These are phyloP conservation scores for Maudiozyma bulderi DNA, from an alignment of 805 yeast species.

Conservation along the genomic window DNA sequence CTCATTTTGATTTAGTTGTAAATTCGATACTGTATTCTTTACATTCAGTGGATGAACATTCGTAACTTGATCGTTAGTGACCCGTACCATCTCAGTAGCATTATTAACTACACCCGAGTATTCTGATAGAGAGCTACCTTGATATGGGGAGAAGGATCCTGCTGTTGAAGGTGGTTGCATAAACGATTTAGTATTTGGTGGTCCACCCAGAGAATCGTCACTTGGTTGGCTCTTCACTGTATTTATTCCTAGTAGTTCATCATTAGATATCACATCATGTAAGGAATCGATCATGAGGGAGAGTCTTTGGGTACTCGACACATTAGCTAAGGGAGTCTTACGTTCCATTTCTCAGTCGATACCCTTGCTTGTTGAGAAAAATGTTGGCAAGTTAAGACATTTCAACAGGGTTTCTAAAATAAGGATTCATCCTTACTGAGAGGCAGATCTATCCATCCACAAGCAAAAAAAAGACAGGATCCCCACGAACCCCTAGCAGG, in stretches of 20 bases:
- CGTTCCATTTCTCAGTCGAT: slow-evolving; percentile 4
- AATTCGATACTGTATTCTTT: background rate
- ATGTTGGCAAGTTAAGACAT: background rate
- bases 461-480: background rate
- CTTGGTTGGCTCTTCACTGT: background rate
- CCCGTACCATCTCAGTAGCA: slow-evolving; percentile 15
- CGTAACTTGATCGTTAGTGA: background rate
- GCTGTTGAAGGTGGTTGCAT: slow-evolving; percentile 2
- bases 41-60: background rate
- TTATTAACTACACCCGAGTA: slow-evolving; percentile 27
- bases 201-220: too few species aligned
- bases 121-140: slow-evolving; percentile 18
- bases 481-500: background rate
- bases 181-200: background rate
- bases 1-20: background rate
- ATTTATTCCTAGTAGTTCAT: background rate
- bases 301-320: slow-evolving; percentile 17
- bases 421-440: too few species aligned
- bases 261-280: slow-evolving; percentile 2
- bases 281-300: slow-evolving; percentile 25
- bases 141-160: slow-evolving; percentile 2
- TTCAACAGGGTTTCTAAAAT: too few species aligned
- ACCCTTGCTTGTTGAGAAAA: background rate
- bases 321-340: slow-evolving; percentile 5
- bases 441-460: background rate